These are phyloP conservation scores for Asterella californica DNA, from an alignment of 225 moss, liverwort and hornwort genomes.

Conservation along the genomic window DNA sequence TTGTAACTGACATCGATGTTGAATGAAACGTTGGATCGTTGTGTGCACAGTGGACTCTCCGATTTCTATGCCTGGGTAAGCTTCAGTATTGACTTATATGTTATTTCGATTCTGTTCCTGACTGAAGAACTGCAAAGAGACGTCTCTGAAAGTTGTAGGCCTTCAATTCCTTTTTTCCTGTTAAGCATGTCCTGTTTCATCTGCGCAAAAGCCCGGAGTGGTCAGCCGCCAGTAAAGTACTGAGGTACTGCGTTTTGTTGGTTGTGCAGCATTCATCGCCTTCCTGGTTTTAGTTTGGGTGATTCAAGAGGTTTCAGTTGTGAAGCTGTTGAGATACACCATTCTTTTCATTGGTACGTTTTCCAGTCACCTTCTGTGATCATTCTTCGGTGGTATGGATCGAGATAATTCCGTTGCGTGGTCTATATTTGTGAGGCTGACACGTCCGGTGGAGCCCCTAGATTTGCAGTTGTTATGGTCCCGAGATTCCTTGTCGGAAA, in stretches of 20 bases:
- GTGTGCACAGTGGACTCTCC: slow-evolving; percentile 72
- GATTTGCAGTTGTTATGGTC: no score
- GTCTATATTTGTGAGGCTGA: no score
- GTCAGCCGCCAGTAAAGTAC: not conserved
- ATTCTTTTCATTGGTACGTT: slow-evolving; percentile 88
- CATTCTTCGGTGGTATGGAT: no score
- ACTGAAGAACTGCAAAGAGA: not conserved
- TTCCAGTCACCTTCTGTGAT: not conserved
- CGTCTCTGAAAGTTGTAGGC: not conserved
- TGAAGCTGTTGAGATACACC: slow-evolving; percentile 74
- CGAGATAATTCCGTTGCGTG: no score
- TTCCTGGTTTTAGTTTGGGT: slow-evolving; percentile 74
- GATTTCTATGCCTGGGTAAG: slow-evolving; percentile 87
- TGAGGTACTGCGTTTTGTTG: not conserved
- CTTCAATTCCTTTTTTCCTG: not conserved
- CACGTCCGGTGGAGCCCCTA: no score
- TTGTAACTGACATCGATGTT: not conserved
- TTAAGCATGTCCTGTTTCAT: not conserved
- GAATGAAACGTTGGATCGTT: not conserved
- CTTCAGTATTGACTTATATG: not conserved
- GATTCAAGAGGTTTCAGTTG: slow-evolving; percentile 58
- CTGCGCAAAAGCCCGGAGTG: not conserved
- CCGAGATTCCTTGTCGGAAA: no score
- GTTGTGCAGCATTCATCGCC: slow-evolving; percentile 57
- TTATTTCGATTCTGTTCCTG: not conserved